These are phyloP conservation scores for Aspergillus thermomutatus DNA, from an alignment of 2,329 filamentous ascomycete genomes.

Conservation along the genomic window DNA sequence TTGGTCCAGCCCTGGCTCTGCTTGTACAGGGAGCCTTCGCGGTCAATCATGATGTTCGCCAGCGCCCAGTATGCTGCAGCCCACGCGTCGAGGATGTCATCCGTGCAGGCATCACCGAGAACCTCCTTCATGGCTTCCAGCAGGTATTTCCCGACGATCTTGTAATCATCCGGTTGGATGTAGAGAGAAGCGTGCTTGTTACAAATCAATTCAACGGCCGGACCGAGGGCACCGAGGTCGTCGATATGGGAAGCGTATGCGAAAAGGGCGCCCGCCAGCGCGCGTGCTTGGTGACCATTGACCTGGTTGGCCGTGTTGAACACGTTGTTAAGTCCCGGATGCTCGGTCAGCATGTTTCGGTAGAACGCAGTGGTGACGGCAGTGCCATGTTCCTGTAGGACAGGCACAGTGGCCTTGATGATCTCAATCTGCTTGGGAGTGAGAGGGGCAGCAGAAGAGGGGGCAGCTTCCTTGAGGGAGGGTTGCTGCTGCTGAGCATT, in stretches of 20 bases:
- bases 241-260: slow-evolving; percentile 71
- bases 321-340: slow-evolving; percentile 65
- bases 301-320: slow-evolving; percentile 70
- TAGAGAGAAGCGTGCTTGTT: slow-evolving; percentile 72
- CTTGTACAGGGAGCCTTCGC: slow-evolving; percentile 62
- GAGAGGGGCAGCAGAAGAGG: slow-evolving; percentile 36
- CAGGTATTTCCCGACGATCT: slow-evolving; percentile 66
- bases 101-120: slow-evolving; percentile 64
- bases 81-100: slow-evolving; percentile 65
- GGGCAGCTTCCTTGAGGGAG: background rate
- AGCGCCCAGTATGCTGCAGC: slow-evolving; percentile 69
- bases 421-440: slow-evolving; percentile 61
- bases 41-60: slow-evolving; percentile 67
- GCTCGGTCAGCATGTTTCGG: slow-evolving; percentile 60
- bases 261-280: slow-evolving; percentile 66
- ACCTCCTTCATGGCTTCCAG: slow-evolving; percentile 65
- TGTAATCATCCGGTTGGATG: slow-evolving; percentile 66
- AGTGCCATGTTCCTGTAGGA: slow-evolving; percentile 64
- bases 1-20: slow-evolving; percentile 61
- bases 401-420: slow-evolving; percentile 68
- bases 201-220: slow-evolving; percentile 65
- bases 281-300: slow-evolving; percentile 65
- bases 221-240: slow-evolving; percentile 58
- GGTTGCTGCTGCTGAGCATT: background rate
- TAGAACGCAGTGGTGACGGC: slow-evolving; percentile 72